Conservation (phyloP, 352 stramenopile species). For the Blastocystis hominis region DNA sequence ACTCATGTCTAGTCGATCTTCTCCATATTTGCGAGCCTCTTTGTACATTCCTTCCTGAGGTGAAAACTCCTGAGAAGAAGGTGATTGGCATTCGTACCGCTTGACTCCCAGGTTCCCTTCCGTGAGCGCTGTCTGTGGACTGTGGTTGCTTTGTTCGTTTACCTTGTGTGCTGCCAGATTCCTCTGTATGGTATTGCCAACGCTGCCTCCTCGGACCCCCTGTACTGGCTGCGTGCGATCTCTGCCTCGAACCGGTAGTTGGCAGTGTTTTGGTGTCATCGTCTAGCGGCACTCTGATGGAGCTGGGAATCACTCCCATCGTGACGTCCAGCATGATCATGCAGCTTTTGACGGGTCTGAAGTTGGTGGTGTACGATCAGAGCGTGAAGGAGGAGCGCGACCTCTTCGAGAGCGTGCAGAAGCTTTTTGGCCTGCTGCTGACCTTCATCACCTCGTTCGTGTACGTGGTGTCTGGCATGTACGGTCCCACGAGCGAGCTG, state of each 20-base stretch:
- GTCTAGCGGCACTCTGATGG: constrained; percentile 85
- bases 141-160: constrained; percentile 98
- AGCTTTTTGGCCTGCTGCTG: constrained; percentile 98
- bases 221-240: constrained; percentile 99
- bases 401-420: constrained; percentile 93
- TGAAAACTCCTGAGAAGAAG: not conserved
- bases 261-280: not conserved
- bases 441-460: constrained; percentile 92
- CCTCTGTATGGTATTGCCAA: constrained; percentile 96
- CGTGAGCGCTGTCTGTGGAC: constrained; percentile 97
- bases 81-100: too few relatives aligned
- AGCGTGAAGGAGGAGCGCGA: constrained; percentile 94
- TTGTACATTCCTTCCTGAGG: not conserved
- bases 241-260: constrained; percentile 84
- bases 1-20: not conserved
- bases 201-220: constrained; percentile 92
- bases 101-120: constrained; percentile 82
- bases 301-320: constrained; percentile 94
- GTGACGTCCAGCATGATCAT: constrained; percentile 97
- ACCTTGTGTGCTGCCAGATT: constrained; percentile 98
- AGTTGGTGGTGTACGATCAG: constrained; percentile 97
- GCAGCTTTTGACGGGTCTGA: constrained; percentile 89
- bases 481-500: constrained; percentile 91
- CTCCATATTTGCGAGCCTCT: constrained; percentile 10
- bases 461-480: constrained; percentile 97